These are phyloP conservation scores for Clarireedia hainanense DNA, from an alignment of 2,329 filamentous ascomycete species.

Conservation along the genomic window DNA sequence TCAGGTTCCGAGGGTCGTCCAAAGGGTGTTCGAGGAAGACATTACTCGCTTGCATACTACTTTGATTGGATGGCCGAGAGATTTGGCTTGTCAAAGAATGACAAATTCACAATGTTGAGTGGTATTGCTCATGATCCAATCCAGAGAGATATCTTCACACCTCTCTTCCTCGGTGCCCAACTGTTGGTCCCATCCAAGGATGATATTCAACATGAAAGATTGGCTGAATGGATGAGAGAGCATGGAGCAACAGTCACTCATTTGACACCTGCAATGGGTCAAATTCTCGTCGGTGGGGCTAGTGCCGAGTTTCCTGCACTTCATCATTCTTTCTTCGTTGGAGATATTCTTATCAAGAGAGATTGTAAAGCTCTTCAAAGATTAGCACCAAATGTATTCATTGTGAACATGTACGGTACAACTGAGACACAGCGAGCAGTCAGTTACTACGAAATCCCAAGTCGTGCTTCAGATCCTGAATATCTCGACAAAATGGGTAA, in stretches of 20 bases:
- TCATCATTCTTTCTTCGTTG: slow-evolving; percentile 81
- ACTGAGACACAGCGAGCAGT: slow-evolving; percentile 80
- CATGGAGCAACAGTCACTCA: slow-evolving; percentile 73
- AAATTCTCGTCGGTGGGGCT: slow-evolving; percentile 83
- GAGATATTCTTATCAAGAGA: slow-evolving; percentile 77
- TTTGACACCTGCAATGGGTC: slow-evolving; percentile 92
- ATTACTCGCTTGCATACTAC: slow-evolving; percentile 80
- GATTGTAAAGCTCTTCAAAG: slow-evolving; percentile 72
- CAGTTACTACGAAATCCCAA: slow-evolving; percentile 73
- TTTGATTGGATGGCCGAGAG: slow-evolving; percentile 88
- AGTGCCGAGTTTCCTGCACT: slow-evolving; percentile 68
- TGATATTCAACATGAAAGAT: slow-evolving; percentile 76
- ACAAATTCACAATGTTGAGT: slow-evolving; percentile 73
- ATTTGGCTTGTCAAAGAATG: slow-evolving; percentile 65
- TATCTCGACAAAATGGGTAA: slow-evolving; percentile 61
- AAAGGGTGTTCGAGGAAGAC: slow-evolving; percentile 81
- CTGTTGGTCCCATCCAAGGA: slow-evolving; percentile 73
- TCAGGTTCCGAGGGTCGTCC: slow-evolving; percentile 70
- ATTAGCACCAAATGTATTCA: slow-evolving; percentile 65
- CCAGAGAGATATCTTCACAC: slow-evolving; percentile 76
- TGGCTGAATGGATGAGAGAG: slow-evolving; percentile 82
- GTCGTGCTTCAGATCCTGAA: slow-evolving; percentile 52
- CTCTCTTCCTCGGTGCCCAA: slow-evolving; percentile 76
- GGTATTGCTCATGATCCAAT: slow-evolving; percentile 76
- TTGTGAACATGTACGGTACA: slow-evolving; percentile 83